Percentiles rank a stretch among this genome's conserved stretches.
Evolutionary conservation across 345 rosid species (phyloP).

Genomic region (Eucalyptus paniculata): DNA sequence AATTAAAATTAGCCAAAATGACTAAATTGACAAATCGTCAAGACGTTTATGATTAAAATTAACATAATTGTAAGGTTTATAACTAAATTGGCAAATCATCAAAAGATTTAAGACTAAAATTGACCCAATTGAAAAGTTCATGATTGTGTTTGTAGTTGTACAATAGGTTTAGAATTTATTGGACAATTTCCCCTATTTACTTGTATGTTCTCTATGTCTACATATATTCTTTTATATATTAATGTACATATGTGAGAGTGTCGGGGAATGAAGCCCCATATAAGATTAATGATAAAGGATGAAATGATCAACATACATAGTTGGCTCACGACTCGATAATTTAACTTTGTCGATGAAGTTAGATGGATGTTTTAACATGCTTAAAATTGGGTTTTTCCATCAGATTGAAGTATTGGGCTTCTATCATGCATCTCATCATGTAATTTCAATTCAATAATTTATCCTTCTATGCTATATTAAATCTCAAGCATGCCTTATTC

Average conservation of each 20-base stretch:
- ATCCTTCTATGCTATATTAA: background rate
- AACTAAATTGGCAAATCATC: background rate
- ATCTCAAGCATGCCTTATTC: background rate
- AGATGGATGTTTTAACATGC: background rate
- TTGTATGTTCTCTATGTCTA: background rate
- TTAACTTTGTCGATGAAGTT: background rate
- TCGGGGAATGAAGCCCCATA: background rate
- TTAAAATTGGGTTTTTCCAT: background rate
- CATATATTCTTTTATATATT: background rate
- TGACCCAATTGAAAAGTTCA: background rate
- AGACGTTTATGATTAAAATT: too few species aligned
- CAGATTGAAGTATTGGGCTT: background rate
- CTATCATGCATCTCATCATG: background rate
- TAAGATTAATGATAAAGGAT: background rate
- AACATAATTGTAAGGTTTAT: too few species aligned
- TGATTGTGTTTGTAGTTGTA: rapidly evolving
- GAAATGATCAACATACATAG: background rate
- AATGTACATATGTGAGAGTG: background rate
- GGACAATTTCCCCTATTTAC: background rate
- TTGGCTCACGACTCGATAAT: background rate
- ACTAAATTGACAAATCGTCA: too few species aligned
- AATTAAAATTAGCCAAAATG: background rate
- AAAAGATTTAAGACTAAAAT: background rate
- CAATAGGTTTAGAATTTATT: background rate
- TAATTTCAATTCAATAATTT: background rate